Base-by-base conservation (phyloP, 129 eudicot species). In the Flaveria bidentis region DNA sequence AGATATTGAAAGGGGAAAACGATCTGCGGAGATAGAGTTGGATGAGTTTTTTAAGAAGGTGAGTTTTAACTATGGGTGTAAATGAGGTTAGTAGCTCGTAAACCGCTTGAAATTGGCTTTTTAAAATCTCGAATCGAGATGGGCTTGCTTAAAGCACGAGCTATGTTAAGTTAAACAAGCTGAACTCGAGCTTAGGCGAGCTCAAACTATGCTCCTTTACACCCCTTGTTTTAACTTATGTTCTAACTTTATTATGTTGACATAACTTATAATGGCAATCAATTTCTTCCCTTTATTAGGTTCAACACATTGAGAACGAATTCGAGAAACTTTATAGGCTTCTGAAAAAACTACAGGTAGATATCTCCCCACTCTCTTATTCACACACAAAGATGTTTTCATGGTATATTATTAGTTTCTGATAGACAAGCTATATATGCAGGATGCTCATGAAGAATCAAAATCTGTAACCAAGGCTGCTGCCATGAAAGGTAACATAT, bases 371-470 rank as follows among this genome's bases (percentile, higher is more conserved):
- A 26, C 4, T 15, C 74, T 71, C 62, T n/a, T 33, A 64, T 15
- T 55, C 36, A 22, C 52, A 18, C 55, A 41, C 41, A 41, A 14
- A 18, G 33, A 20, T 13, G 11, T 23, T 11, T 56, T 25, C 45
- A 28, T 23, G 16, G 12, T 6, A 71, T 15, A 4, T n/a, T n/a
- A 16, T 36, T 52, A 22, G 14, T 25, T 30, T 30, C 5, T 47
- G 2, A 3, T 11, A 9, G 26, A 11, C 3, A 13, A 39, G 18
- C 1, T n/a, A 20, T 47, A 44, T 80, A 80, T 80, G 82, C 82
- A 92, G 96, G 88, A 84, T 86, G 97, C 98, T 57, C 96, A 93
- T 30, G 97, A 93, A 67, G 97, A 93, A 81, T 88, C 98, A 50
- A 88, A 78, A 72, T 80, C 91, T 16, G 87, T 90, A 44, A 90